Base-by-base conservation (phyloP, 1,284 basidiomycete species). In the Tausonia pullulans region DNA sequence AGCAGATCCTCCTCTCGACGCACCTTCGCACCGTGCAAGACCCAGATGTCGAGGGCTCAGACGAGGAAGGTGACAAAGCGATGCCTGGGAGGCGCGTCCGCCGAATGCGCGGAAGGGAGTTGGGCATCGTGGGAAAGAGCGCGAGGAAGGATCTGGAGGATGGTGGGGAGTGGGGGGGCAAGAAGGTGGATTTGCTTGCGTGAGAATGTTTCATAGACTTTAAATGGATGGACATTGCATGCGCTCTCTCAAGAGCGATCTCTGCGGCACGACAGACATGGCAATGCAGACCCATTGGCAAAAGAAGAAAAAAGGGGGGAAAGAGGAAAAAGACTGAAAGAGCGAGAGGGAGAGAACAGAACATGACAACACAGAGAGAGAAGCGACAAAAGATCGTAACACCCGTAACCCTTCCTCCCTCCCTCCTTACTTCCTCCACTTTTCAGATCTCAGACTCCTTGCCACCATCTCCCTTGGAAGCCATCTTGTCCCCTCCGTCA, bases 21-120 rank as follows among this genome's bases (percentile, higher is more conserved):
- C 81, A 90, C 62, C 74, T 81, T 16, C 77, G 88, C 0, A 82
- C 85, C 0, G 78, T 80, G 62, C 80, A 81, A 63, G 14, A 4
- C 5, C 61, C 48, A 16, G 64, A 66, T 45, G 63, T 61, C 16
- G 65, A 68, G 74, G 78, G 62, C 76, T 77, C 84, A 16, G 91
- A 90, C 74, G 86, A 85, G 62, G 90, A 90, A 73, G 76, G 82
- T 43, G 90, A 93, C 70, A 71, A 69, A 4, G 74, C 73, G 10
- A 83, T 90, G 58, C 85, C 86, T 1, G 79, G 84, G 68, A 78
- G 88, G 66, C 83, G 80, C 70, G 81, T 82, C 3, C 80, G 80
- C 65, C 78, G 90, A 59, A 90, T 92, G 87, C 81, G 86, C 56
- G 84, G 85, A 40, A 79, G 92, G 63, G 93, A 96, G 74, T 76